phyloP scores from a whole-genome alignment of 2,329 filamentous ascomycete genomes.

The Hortaea werneckii region DNA sequence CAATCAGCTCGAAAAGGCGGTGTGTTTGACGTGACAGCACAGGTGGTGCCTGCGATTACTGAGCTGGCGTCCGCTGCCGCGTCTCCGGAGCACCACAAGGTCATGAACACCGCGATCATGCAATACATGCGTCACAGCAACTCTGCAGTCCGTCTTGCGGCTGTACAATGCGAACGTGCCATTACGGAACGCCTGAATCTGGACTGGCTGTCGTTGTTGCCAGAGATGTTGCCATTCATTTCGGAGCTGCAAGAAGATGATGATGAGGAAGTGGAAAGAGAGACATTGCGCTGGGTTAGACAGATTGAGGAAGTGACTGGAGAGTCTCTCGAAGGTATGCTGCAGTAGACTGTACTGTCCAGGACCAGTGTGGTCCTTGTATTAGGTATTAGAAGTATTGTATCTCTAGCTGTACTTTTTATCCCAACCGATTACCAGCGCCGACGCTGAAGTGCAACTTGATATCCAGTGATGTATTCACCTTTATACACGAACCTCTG shows the following conservation, averaged over 20 bases:
- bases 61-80: conserved; percentile 72
- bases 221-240: conserved; percentile 94
- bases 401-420: no score
- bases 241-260: conserved; percentile 95
- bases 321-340: conserved; percentile 84
- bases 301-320: conserved; percentile 82
- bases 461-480: background rate
- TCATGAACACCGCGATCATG: conserved; percentile 70
- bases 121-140: conserved; percentile 66
- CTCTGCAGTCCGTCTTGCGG: conserved; percentile 64
- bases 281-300: conserved; percentile 82
- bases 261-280: conserved; percentile 81
- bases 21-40: conserved; percentile 37
- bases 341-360: conserved; percentile 29
- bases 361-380: background rate
- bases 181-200: conserved; percentile 68
- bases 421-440: background rate
- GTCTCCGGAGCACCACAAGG: conserved; percentile 81
- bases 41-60: conserved; percentile 63
- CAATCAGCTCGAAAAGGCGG: conserved; percentile 42
- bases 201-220: conserved; percentile 83
- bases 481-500: background rate
- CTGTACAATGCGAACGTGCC: conserved; percentile 66
- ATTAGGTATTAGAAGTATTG: no score
- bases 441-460: background rate